phyloP scores from a whole-genome alignment of 2,329 filamentous ascomycete species.

The Dactylella cylindrospora region DNA sequence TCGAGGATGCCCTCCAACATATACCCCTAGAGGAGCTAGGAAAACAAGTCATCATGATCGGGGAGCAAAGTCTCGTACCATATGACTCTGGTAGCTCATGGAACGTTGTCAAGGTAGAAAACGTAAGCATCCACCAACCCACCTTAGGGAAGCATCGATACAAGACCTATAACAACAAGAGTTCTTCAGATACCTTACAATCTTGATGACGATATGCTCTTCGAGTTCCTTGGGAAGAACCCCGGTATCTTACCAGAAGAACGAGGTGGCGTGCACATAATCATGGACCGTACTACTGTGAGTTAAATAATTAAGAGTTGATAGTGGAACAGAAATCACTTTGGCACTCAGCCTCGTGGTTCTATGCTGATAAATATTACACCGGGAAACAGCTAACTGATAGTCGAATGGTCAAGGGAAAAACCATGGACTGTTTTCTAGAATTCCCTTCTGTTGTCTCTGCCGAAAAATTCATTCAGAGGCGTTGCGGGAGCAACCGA shows the following conservation, averaged over 20 bases:
- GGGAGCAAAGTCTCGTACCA: not conserved
- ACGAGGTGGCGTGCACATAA: slow-evolving; percentile 60
- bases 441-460: slow-evolving; percentile 61
- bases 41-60: slow-evolving; percentile 18
- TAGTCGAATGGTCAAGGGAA: slow-evolving; percentile 55
- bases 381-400: not conserved
- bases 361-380: too few species aligned
- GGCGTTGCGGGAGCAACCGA: slow-evolving; percentile 46
- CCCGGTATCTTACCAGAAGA: slow-evolving; percentile 60
- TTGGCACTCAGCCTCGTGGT: too few species aligned
- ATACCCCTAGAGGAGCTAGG: slow-evolving; percentile 34
- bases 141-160: too few species aligned
- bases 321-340: too few species aligned
- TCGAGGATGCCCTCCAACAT: slow-evolving; percentile 26
- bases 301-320: too few species aligned
- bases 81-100: slow-evolving; percentile 1
- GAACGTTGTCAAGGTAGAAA: slow-evolving; percentile 44
- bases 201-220: slow-evolving; percentile 51
- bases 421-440: slow-evolving; percentile 64
- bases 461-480: slow-evolving; percentile 56
- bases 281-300: slow-evolving; percentile 60
- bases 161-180: too few species aligned
- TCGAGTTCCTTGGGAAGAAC: slow-evolving; percentile 63
- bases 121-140: slow-evolving; percentile 8
- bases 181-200: slow-evolving; percentile 37